These are phyloP conservation scores for Microdochium bolleyi DNA, from an alignment of 2,329 filamentous ascomycete species.

Conservation along the genomic window DNA sequence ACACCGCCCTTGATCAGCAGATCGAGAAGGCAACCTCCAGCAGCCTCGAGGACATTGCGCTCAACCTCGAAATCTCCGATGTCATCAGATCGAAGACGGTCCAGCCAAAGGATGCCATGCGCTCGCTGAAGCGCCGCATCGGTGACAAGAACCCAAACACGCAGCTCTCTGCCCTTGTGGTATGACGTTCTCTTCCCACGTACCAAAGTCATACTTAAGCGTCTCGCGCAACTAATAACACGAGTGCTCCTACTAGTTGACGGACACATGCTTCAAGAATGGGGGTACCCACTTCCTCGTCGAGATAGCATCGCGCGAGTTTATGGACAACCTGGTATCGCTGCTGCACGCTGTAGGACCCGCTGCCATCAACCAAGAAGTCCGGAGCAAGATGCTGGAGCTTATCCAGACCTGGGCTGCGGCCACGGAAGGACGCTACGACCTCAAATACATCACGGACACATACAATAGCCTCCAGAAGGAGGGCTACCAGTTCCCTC, in stretches of 20 bases:
- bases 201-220: no score
- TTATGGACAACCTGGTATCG: conserved; percentile 94
- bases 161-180: conserved; percentile 73
- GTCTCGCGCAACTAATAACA: conserved; percentile 35
- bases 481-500: conserved; percentile 86
- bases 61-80: conserved; percentile 97
- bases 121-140: conserved; percentile 86
- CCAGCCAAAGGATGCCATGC: conserved; percentile 96
- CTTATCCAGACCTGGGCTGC: conserved; percentile 90
- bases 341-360: conserved; percentile 73
- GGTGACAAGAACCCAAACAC: conserved; percentile 97
- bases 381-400: conserved; percentile 85
- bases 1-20: conserved; percentile 91
- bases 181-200: neutral
- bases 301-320: conserved; percentile 94
- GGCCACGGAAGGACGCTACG: conserved; percentile 77
- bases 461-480: conserved; percentile 75
- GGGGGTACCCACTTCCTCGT: conserved; percentile 89
- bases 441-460: conserved; percentile 79
- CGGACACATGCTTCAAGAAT: conserved; percentile 98
- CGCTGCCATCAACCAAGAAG: conserved; percentile 72
- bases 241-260: conserved; percentile 49
- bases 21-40: conserved; percentile 91
- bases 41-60: conserved; percentile 94
- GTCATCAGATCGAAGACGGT: conserved; percentile 96